Evolutionary conservation across 257 asterid genomes (phyloP).

Genomic region (Prunella vulgaris): DNA sequence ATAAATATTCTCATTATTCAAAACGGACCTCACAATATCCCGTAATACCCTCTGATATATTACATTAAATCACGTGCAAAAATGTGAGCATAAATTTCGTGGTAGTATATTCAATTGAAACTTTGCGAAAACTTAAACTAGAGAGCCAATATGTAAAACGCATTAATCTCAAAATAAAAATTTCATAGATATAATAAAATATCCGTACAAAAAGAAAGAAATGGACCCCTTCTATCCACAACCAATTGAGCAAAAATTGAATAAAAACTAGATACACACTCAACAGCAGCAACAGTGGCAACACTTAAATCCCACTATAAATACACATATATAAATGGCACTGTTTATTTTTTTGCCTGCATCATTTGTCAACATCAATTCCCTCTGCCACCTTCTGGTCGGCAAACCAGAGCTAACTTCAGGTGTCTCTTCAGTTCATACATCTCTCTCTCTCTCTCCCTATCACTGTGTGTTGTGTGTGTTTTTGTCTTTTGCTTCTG

Average conservation of each 20-base stretch:
- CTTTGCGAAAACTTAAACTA: too few relatives aligned
- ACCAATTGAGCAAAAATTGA: background rate
- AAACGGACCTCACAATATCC: too few relatives aligned
- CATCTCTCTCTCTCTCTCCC: constrained; percentile 13
- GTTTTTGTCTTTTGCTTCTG: constrained; percentile 37
- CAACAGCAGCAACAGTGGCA: background rate
- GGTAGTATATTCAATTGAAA: too few relatives aligned
- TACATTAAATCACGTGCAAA: too few relatives aligned
- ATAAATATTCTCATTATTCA: too few relatives aligned
- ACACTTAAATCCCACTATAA: background rate
- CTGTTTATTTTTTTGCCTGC: background rate
- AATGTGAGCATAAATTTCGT: too few relatives aligned
- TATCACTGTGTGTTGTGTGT: constrained; percentile 21
- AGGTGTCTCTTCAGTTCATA: constrained; percentile 38
- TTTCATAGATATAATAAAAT: too few relatives aligned
- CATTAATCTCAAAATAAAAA: too few relatives aligned
- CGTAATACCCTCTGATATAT: too few relatives aligned
- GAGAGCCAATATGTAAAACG: too few relatives aligned
- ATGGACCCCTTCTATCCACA: background rate
- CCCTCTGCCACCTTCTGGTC: constrained; percentile 61
- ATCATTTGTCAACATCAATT: constrained; percentile 48
- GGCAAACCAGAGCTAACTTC: constrained; percentile 51
- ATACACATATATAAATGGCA: background rate
- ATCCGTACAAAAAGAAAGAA: too few relatives aligned
- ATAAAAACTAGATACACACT: constrained; percentile 6